Percentiles rank a stretch among this genome's conserved stretches.
Conservation (phyloP, 2,329 filamentous ascomycete genomes). For the Penicillium sp. region DNA sequence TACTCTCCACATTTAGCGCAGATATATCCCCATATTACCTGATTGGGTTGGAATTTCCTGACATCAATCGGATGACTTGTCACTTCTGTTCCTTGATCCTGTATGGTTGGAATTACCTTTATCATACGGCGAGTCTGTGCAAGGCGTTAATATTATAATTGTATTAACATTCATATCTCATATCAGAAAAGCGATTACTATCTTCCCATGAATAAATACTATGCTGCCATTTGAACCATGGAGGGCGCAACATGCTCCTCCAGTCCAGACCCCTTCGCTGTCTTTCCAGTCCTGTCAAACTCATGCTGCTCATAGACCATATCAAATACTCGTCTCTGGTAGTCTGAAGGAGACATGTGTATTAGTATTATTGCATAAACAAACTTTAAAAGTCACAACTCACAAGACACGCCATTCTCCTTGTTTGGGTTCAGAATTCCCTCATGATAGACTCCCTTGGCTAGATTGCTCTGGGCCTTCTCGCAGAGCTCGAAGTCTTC, state of each 20-base stretch:
- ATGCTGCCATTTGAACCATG: conserved; percentile 16
- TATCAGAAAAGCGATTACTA: background rate
- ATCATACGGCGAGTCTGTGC: background rate
- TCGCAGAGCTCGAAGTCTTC: conserved; percentile 60
- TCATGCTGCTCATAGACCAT: conserved; percentile 46
- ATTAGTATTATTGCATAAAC: conserved; percentile 16
- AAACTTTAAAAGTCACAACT: conserved; percentile 22
- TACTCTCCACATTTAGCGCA: conserved; percentile 2
- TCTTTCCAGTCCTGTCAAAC: conserved; percentile 28
- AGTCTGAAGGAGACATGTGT: conserved; percentile 32
- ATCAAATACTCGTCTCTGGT: conserved; percentile 48
- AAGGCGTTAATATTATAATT: background rate
- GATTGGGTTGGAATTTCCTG: conserved; percentile 28
- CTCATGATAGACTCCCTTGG: conserved; percentile 54
- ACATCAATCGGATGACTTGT: background rate
- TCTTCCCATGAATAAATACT: background rate
- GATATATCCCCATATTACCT: conserved; percentile 15
- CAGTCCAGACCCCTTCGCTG: background rate
- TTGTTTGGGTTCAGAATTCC: conserved; percentile 57
- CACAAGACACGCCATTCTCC: conserved; percentile 55
- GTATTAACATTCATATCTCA: background rate
- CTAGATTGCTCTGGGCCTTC: conserved; percentile 54
- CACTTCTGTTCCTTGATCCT: background rate
- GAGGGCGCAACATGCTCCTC: conserved; percentile 7
- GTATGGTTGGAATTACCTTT: background rate